Conservation (phyloP, 2,329 filamentous ascomycete genomes). For the Rugonectria rugulosa region DNA sequence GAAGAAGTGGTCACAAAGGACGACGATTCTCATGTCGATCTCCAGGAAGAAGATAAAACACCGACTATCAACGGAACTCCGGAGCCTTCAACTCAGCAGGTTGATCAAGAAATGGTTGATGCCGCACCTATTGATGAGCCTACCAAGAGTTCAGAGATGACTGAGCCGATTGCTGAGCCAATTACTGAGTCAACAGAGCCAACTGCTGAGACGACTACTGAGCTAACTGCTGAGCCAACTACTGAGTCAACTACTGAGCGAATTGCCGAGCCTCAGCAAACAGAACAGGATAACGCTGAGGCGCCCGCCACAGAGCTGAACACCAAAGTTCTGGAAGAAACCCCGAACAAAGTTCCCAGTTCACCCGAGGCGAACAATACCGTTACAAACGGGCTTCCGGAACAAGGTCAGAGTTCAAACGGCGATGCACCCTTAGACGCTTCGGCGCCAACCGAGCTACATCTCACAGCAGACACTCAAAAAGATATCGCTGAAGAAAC, state of each 20-base stretch:
- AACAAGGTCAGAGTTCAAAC: conserved; percentile 15
- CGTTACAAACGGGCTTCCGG: background rate
- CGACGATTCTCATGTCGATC: conserved; percentile 12
- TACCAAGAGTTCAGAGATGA: conserved; percentile 29
- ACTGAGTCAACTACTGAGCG: conserved; percentile 12
- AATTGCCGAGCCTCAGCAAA: background rate
- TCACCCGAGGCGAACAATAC: conserved; percentile 11
- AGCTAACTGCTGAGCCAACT: background rate
- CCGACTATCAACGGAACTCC: conserved; percentile 14
- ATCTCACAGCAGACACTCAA: background rate
- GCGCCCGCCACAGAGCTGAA: conserved; percentile 3
- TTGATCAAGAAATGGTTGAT: conserved; percentile 29
- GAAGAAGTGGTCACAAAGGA: conserved; percentile 9
- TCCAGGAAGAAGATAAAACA: conserved; percentile 24
- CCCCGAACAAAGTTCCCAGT: background rate
- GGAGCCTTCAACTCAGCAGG: conserved; percentile 14
- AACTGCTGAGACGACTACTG: background rate
- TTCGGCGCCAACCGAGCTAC: conserved; percentile 22
- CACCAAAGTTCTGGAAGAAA: too few species aligned
- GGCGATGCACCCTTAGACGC: conserved; percentile 14
- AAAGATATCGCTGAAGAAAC: conserved; percentile 17
- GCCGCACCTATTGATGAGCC: conserved; percentile 24
- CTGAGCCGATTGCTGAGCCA: conserved; percentile 13
- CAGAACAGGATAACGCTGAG: background rate
- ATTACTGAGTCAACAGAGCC: background rate